Evolutionary conservation across 192 early-diverging fungal species (phyloP).

Genomic region (Coemansia guatemalensis): DNA sequence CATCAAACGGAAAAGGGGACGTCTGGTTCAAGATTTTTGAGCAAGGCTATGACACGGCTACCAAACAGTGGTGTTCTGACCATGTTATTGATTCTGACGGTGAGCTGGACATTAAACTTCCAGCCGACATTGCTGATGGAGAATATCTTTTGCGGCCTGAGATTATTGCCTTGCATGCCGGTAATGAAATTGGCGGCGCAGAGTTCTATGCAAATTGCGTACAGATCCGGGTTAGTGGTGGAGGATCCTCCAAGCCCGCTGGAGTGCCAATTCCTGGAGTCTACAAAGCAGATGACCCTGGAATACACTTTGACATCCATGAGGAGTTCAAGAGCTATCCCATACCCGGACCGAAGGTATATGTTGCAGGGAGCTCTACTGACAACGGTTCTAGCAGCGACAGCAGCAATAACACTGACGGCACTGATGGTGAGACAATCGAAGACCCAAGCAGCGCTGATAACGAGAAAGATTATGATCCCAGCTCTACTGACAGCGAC

Average conservation of each 20-base stretch:
- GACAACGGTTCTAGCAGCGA: background rate
- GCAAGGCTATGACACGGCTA: slow-evolving; percentile 18
- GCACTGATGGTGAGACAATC: too few relatives aligned
- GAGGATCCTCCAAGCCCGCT: slow-evolving; percentile 5
- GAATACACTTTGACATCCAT: slow-evolving; percentile 10
- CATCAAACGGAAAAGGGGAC: slow-evolving; percentile 14
- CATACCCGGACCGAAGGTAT: slow-evolving; percentile 19
- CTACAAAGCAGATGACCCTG: slow-evolving; percentile 18
- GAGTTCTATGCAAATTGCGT: slow-evolving; percentile 24
- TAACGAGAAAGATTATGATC: too few relatives aligned
- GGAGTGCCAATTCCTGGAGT: slow-evolving; percentile 22
- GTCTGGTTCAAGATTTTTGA: slow-evolving; percentile 42
- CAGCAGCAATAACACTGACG: too few relatives aligned
- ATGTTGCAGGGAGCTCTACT: background rate
- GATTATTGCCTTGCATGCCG: slow-evolving; percentile 27
- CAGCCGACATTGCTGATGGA: slow-evolving; percentile 19
- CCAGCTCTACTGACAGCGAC: too few relatives aligned
- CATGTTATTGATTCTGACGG: slow-evolving; percentile 22
- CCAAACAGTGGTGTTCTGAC: slow-evolving; percentile 31
- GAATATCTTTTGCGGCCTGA: slow-evolving; percentile 24
- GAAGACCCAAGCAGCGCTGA: too few relatives aligned
- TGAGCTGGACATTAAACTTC: slow-evolving; percentile 21
- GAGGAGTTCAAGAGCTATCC: background rate
- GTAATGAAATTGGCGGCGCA: slow-evolving; percentile 3
- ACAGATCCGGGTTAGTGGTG: slow-evolving; percentile 7